phyloP scores from a whole-genome alignment of 768 basidiomycete genomes.

The Gloeophyllum trabeum region DNA sequence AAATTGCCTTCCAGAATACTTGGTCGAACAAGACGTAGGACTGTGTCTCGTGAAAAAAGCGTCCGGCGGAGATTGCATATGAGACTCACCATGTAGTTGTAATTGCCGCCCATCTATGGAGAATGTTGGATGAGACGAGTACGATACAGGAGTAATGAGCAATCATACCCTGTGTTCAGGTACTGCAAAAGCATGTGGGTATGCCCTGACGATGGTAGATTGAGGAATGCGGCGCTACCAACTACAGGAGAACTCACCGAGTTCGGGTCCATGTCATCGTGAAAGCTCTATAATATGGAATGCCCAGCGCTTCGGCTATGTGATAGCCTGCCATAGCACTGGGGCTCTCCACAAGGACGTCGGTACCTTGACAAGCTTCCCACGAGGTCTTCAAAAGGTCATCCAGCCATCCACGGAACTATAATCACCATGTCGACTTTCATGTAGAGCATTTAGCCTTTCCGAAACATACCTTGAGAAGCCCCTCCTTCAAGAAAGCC shows the following conservation, averaged over 20 bases:
- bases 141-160: background rate
- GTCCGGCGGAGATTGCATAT: background rate
- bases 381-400: constrained; percentile 91
- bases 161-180: constrained; percentile 80
- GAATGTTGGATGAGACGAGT: background rate
- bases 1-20: constrained; percentile 92
- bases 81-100: constrained; percentile 87
- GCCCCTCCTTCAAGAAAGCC: constrained; percentile 83
- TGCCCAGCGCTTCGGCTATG: constrained; percentile 87
- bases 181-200: constrained; percentile 96
- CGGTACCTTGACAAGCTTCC: constrained; percentile 92
- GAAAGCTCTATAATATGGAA: constrained; percentile 93
- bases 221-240: constrained; percentile 6
- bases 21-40: constrained; percentile 97
- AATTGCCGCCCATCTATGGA: constrained; percentile 82
- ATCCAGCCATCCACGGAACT: constrained; percentile 98
- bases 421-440: constrained; percentile 7
- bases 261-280: constrained; percentile 99
- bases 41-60: constrained; percentile 21
- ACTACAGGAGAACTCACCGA: constrained; percentile 24
- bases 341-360: constrained; percentile 89
- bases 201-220: constrained; percentile 41
- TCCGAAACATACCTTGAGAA: constrained; percentile 56
- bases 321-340: constrained; percentile 97
- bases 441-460: background rate